A percentile compares a stretch with the other conserved stretches of the same genome.
phyloP scores from a whole-genome alignment of 768 basidiomycete species.

The Coprinopsis marcescibilis region DNA sequence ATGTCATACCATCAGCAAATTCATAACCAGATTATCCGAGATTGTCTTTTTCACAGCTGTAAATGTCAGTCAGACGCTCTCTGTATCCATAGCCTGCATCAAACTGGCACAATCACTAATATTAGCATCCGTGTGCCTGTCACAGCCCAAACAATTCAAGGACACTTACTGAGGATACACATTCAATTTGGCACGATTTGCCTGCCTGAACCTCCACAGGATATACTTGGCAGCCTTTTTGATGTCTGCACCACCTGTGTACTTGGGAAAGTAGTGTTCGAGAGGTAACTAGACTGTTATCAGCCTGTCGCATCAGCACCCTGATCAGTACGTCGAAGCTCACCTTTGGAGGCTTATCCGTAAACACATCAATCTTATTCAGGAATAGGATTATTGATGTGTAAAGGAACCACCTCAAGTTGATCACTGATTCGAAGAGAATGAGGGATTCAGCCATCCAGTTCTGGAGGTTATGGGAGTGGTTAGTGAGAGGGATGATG shows the following conservation, averaged over 20 bases:
- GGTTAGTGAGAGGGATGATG: too few species aligned
- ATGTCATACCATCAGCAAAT: conserved; percentile 72
- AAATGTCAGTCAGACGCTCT: conserved; percentile 76
- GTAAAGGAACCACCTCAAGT: conserved; percentile 88
- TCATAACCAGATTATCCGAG: conserved; percentile 79
- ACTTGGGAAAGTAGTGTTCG: conserved; percentile 81
- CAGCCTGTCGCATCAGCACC: not conserved
- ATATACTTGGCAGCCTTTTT: conserved; percentile 95
- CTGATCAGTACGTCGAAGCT: conserved; percentile 18
- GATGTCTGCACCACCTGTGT: conserved; percentile 83
- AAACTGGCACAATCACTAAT: too few species aligned
- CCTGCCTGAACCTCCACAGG: conserved; percentile 92
- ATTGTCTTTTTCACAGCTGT: conserved; percentile 91
- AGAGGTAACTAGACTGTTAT: conserved; percentile 49
- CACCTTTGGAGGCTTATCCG: conserved; percentile 72
- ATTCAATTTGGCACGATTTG: conserved; percentile 74
- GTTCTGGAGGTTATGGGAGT: too few species aligned
- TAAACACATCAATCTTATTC: conserved; percentile 93
- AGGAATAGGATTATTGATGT: conserved; percentile 89
- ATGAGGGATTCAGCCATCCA: conserved; percentile 91
- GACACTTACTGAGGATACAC: conserved; percentile 61
- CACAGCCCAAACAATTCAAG: not conserved
- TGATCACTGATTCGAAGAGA: conserved; percentile 89
- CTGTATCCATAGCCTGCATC: conserved; percentile 86
- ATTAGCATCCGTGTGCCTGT: too few species aligned